Base-by-base conservation (phyloP, 495 filamentous ascomycete genomes). In the Penicillium tannophilum region DNA sequence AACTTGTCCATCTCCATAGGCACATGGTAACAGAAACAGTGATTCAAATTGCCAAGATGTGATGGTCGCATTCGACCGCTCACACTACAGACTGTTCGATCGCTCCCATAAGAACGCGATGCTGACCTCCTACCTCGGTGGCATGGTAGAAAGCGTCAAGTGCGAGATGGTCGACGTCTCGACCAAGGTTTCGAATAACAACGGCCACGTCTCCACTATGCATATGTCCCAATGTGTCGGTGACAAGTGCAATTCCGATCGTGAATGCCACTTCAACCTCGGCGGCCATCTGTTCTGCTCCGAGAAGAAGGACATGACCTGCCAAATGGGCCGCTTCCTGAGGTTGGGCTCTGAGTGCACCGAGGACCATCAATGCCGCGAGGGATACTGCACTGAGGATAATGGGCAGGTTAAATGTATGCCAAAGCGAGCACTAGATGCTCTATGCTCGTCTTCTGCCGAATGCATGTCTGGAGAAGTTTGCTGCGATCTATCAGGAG, bases 171-270 rank as follows among this genome's bases (percentile, higher is more conserved):
- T 51, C 48, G 28, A 51, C 14, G 10, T n/a, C 24, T 51, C 28
- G 7, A 30, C 14, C 11, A 28, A 19, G 4, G 26, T 35, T 19
- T 26, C 28, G 16, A 51, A 51, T 12, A 51, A 11, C 30, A 51
- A 31, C 8, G 28, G 17, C n/a, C 48, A 51, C 28, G n/a, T 10
- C 20, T 51, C 48, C 12, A 51, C 28, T 26, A 51, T 19, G 26
- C 48, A 51, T 16, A 26, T 31, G 26, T 51, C 48, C 28, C 26
- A 35, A 51, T 51, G 48, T 17, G 24, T 51, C n/a, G 30, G 30
- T 6, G 48, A 51, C 3, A 30, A 51, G 14, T 51, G 48, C 28
- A 35, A 6, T n/a, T 26, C 28, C 26, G 6, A 51, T 11, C n/a
- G 4, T 9, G 48, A 35, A 10, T 51, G 48, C 16, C 48, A 51